Conservation (phyloP, 305 asterid genomes). For the Withania somnifera region DNA sequence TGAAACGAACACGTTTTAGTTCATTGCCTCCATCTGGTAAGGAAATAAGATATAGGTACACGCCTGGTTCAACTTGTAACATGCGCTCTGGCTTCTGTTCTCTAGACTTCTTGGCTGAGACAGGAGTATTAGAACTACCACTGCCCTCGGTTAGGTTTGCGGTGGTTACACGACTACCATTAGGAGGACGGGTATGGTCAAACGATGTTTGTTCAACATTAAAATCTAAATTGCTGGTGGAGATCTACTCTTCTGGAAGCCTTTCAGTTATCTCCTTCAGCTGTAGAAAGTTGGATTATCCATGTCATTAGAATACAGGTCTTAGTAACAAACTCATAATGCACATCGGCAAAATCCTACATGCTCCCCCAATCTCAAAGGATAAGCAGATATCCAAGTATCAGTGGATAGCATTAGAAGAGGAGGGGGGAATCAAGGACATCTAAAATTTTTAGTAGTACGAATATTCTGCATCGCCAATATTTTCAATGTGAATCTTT, state of each 20-base stretch:
- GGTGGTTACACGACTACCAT: conserved; percentile 28
- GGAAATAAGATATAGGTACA: conserved; percentile 52
- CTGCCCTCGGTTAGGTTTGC: conserved; percentile 26
- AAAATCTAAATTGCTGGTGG: conserved; percentile 15
- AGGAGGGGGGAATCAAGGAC: neutral
- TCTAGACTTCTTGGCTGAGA: conserved; percentile 32
- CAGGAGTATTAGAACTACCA: conserved; percentile 22
- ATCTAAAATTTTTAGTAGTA: neutral
- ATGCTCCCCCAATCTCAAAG: neutral
- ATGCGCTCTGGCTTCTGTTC: conserved; percentile 38
- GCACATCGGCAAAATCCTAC: neutral
- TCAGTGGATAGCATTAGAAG: neutral
- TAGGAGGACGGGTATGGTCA: conserved; percentile 21
- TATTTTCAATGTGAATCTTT: neutral
- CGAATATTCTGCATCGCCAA: neutral
- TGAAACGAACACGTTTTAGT: conserved; percentile 80
- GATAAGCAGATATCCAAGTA: neutral
- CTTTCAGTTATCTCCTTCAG: conserved; percentile 56
- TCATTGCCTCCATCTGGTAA: conserved; percentile 58
- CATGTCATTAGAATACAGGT: neutral
- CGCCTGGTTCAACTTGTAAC: conserved; percentile 72
- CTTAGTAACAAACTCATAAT: neutral
- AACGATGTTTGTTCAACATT: conserved; percentile 17
- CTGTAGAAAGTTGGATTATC: conserved; percentile 29
- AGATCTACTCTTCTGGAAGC: conserved; percentile 24